Percentiles rank a stretch among this genome's conserved stretches.
phyloP scores from a whole-genome alignment of 1,284 basidiomycete species.

The Ceratobasidium sp. region DNA sequence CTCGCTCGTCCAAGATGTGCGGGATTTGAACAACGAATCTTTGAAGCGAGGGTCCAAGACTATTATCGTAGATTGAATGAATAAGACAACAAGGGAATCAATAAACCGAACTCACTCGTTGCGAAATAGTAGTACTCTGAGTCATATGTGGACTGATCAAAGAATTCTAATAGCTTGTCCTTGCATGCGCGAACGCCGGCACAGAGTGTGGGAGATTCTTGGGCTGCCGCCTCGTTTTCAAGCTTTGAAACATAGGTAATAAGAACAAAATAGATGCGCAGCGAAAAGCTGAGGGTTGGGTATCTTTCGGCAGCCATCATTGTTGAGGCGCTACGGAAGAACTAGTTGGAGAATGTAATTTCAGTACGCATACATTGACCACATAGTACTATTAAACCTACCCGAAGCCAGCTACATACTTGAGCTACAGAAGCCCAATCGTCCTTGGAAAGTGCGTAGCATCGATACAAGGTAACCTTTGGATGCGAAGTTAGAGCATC shows the following conservation, averaged over 20 bases:
- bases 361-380: too few species aligned
- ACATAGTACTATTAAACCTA: too few species aligned
- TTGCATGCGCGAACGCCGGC: constrained; percentile 19
- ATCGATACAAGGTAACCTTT: neutral
- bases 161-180: constrained; percentile 29
- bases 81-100: too few species aligned
- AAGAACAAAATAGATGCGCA: constrained; percentile 7
- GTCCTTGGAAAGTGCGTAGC: neutral
- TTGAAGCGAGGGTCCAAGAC: constrained; percentile 11
- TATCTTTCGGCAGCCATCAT: constrained; percentile 12
- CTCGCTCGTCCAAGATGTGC: too few species aligned
- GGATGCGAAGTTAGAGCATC: neutral
- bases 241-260: neutral
- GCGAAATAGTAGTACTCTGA: constrained; percentile 38
- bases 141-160: constrained; percentile 32
- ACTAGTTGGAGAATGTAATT: neutral
- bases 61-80: neutral
- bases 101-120: neutral
- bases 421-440: neutral
- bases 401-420: neutral
- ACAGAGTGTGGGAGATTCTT: neutral
- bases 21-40: neutral
- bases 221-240: neutral
- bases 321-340: neutral
- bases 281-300: constrained; percentile 35